Evolutionary conservation across 176 grass and related monocot genomes (phyloP).

Genomic region (bread wheat (Triticum aestivum)): DNA sequence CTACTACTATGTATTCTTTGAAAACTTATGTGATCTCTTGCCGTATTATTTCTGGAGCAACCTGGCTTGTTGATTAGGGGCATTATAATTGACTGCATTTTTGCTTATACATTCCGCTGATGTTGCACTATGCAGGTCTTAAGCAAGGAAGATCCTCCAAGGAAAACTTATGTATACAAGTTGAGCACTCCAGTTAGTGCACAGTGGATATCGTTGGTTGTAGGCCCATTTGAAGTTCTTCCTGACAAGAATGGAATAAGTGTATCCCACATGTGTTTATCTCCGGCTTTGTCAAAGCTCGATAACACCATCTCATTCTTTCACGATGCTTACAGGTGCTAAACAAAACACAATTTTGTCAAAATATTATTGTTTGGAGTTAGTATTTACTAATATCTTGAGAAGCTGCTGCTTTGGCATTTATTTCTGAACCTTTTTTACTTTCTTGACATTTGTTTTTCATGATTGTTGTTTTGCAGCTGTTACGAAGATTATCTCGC

Average conservation of each 20-base stretch:
- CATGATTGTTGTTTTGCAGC: constrained; percentile 53
- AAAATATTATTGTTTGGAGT: constrained; percentile 7
- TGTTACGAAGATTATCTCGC: constrained; percentile 94
- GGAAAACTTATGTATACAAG: constrained; percentile 95
- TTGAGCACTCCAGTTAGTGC: constrained; percentile 86
- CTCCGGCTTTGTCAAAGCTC: constrained; percentile 71
- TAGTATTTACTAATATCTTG: background rate
- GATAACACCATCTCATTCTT: constrained; percentile 88
- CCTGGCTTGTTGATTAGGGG: background rate
- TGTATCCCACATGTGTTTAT: constrained; percentile 83
- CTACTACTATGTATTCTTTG: background rate
- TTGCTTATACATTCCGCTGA: constrained; percentile 19
- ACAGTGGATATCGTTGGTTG: constrained; percentile 91
- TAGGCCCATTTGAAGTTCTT: constrained; percentile 91
- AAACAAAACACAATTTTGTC: background rate
- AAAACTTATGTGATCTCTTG: background rate
- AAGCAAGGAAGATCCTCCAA: constrained; percentile 85
- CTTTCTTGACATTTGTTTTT: constrained; percentile 23
- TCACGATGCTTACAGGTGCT: constrained; percentile 84
- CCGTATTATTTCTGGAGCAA: constrained; percentile 12
- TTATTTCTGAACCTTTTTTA: constrained; percentile 25
- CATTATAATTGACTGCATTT: constrained; percentile 8
- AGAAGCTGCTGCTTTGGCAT: constrained; percentile 12
- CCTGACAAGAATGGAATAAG: constrained; percentile 64
- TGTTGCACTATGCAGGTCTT: constrained; percentile 63